Conservation (phyloP, 495 filamentous ascomycete species). For the Cairneyella variabilis region DNA sequence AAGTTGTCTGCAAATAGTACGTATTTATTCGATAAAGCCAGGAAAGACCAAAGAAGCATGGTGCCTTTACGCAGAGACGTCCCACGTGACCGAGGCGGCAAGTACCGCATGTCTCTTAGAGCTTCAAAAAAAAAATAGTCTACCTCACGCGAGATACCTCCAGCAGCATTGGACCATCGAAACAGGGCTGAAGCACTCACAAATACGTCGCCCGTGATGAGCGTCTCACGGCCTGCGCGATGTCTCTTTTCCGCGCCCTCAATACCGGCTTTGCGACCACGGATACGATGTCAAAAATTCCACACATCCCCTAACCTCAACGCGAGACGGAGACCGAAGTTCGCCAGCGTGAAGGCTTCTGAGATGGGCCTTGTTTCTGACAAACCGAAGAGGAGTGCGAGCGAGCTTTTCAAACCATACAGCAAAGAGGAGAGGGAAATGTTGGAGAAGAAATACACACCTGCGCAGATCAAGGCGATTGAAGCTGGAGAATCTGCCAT, state of each 20-base stretch:
- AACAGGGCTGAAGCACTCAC: constrained; percentile 4
- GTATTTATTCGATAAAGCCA: too few species aligned
- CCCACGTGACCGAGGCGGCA: too few species aligned
- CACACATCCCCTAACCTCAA: constrained; percentile 39
- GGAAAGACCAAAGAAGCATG: too few species aligned
- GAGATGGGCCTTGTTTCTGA: constrained; percentile 28
- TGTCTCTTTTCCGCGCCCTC: constrained; percentile 54
- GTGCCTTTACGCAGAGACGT: too few species aligned
- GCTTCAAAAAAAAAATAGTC: constrained; percentile 11
- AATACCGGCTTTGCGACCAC: constrained; percentile 37
- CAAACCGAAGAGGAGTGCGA: constrained; percentile 25
- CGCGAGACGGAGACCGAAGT: constrained; percentile 30
- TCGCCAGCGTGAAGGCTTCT: constrained; percentile 30
- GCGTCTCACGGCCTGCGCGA: constrained; percentile 51
- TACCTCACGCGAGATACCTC: not conserved
- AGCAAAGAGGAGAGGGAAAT: constrained; percentile 60
- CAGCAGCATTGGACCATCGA: constrained; percentile 20
- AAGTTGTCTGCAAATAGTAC: too few species aligned
- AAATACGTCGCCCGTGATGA: constrained; percentile 41
- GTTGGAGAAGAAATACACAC: constrained; percentile 66
- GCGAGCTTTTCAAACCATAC: constrained; percentile 57
- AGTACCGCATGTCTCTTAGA: not conserved
- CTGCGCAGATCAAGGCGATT: constrained; percentile 78
- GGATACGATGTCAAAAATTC: constrained; percentile 48
- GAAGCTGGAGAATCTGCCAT: constrained; percentile 82